phyloP scores from a whole-genome alignment of 108 stramenopile genomes.

The Conticribra weissflogii region DNA sequence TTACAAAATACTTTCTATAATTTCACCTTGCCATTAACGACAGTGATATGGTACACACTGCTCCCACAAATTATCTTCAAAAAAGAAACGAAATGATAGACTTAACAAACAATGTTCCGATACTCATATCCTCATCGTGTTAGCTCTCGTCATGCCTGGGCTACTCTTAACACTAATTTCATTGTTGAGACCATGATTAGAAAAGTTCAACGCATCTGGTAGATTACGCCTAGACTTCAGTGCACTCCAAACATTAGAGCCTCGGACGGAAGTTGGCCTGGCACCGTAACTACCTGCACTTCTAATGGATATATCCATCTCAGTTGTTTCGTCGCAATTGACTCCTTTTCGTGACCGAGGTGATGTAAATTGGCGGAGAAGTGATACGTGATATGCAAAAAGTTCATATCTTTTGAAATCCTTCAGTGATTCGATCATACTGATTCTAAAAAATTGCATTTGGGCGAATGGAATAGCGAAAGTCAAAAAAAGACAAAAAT shows the following conservation, averaged over 20 bases:
- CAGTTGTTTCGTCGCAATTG: not conserved
- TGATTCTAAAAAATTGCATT: conserved; percentile 8
- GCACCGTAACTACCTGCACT: no score
- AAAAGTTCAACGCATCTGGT: conserved; percentile 5
- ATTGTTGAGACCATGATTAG: not conserved
- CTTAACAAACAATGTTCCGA: no score
- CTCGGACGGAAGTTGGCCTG: conserved; percentile 34
- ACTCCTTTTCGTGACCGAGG: not conserved
- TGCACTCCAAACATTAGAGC: conserved; percentile 42
- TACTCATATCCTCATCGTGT: no score
- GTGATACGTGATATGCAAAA: conserved; percentile 75
- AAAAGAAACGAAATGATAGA: no score
- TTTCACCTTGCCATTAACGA: no score
- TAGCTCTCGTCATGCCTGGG: no score
- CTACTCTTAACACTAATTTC: conserved; percentile 1
- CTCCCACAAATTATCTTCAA: no score
- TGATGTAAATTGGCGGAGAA: conserved; percentile 63
- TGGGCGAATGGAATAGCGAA: no score
- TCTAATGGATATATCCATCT: conserved; percentile 1
- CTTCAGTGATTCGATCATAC: conserved; percentile 59
- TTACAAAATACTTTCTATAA: no score
- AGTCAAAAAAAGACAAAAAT: no score
- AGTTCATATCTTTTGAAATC: conserved; percentile 50
- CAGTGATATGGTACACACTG: no score
- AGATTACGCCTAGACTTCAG: conserved; percentile 26